Base-by-base conservation (phyloP, 1,284 basidiomycete genomes). In the Sanghuangporus weigelae region DNA sequence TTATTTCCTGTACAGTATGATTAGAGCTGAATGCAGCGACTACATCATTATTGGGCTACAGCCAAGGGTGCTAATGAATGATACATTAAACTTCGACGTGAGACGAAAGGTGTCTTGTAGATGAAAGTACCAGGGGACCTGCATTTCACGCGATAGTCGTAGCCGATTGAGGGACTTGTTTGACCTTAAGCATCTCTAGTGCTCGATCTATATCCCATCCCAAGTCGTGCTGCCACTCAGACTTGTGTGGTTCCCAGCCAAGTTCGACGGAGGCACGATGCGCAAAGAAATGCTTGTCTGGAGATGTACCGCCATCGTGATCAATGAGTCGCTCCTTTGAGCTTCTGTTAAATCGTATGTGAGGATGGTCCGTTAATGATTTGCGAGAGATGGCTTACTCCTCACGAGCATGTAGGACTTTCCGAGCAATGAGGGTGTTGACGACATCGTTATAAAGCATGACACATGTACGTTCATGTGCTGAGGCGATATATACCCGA, bases 181-280 rank as follows among this genome's bases (percentile, higher is more conserved):
- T n/a, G n/a, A n/a, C 42, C 58, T 50, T 50, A 6, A 59, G 26
- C 5, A 36, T 8, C 21, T 31, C 38, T 11, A 59, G 23, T n/a
- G 58, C 46, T 23, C 23, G n/a, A 14, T 59, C 46, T 19, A 59
- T 38, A 31, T 59, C 58, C 42, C 58, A 50, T n/a, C 38, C 58
- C 19, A 42, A 7, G 44, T 48, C 46, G 12, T 49, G 40, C 58
- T 59, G 42, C 58, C 58, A 59, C n/a, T 50, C 58, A 10, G 58
- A 16, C 21, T 51, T 36, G 21, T 44, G 31, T 6, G 58, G 31
- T n/a, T 16, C 26, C 58, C 58, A 59, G n/a, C 58, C 58, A n/a
- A 59, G 48, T 19, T 48, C 58, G 35, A 31, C 23, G 23, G 46
- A 23, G 12, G 58, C 58, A 38, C 48, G 58, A 6, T 46, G 44